Percentiles rank a stretch among this genome's conserved stretches.
phyloP scores from a whole-genome alignment of 192 early-diverging fungal species.

The Entophlyctis helioformis region DNA sequence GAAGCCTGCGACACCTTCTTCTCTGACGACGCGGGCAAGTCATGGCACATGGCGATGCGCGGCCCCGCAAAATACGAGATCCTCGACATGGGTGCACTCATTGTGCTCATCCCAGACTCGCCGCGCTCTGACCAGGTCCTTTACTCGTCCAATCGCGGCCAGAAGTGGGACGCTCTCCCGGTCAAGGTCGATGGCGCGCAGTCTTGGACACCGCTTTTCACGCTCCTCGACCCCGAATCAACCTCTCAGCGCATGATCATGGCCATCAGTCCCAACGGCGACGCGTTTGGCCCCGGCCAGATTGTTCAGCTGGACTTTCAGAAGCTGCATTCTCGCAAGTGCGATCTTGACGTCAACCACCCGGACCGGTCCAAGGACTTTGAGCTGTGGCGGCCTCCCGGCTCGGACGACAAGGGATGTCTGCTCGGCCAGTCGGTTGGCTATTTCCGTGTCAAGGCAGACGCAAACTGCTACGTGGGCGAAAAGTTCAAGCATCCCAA shows the following conservation, averaged over 20 bases:
- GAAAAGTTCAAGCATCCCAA: slow-evolving; percentile 47
- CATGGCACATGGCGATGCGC: slow-evolving; percentile 51
- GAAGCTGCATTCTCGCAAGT: slow-evolving; percentile 44
- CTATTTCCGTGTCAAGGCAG: slow-evolving; percentile 65
- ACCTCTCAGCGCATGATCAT: slow-evolving; percentile 63
- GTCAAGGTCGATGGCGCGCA: slow-evolving; percentile 21
- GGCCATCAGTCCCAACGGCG: slow-evolving; percentile 17
- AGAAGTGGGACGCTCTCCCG: slow-evolving; percentile 46
- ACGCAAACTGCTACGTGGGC: slow-evolving; percentile 66
- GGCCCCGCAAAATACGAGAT: slow-evolving; percentile 79
- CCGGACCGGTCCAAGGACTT: slow-evolving; percentile 45
- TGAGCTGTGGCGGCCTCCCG: slow-evolving; percentile 57
- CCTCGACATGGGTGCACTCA: slow-evolving; percentile 64
- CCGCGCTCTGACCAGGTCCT: slow-evolving; percentile 36
- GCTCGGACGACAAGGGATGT: no score
- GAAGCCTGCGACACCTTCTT: slow-evolving; percentile 75
- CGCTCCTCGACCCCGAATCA: slow-evolving; percentile 66
- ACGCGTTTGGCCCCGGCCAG: slow-evolving; percentile 12
- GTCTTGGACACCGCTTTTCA: slow-evolving; percentile 40
- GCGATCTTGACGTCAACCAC: slow-evolving; percentile 47
- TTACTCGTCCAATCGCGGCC: slow-evolving; percentile 71
- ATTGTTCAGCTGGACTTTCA: slow-evolving; percentile 65
- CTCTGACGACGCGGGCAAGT: slow-evolving; percentile 70
- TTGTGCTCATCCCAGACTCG: slow-evolving; percentile 59
- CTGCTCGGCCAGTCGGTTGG: slow-evolving; percentile 66